Conservation (phyloP, 345 rosid genomes). For the Hibiscus mutabilis region DNA sequence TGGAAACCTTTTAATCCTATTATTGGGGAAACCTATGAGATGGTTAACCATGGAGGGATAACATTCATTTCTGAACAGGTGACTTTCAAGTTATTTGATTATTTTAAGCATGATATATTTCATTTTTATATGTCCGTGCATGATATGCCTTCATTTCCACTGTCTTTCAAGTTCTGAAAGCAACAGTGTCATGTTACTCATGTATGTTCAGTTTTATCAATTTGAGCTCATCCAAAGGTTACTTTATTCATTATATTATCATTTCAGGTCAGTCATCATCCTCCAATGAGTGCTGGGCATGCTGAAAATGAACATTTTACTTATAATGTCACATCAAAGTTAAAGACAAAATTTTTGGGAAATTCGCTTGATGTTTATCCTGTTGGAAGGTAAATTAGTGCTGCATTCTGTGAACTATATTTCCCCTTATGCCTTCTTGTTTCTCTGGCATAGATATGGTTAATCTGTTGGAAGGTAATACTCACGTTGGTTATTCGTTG, state of each 20-base stretch:
- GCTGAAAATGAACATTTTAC: slow-evolving; percentile 87
- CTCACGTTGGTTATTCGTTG: not conserved
- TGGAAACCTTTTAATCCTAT: slow-evolving; percentile 99
- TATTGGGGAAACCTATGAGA: slow-evolving; percentile 92
- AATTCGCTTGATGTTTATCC: slow-evolving; percentile 71
- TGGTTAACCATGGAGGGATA: slow-evolving; percentile 72
- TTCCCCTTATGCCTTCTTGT: not conserved
- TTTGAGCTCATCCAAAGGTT: not conserved
- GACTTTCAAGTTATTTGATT: slow-evolving; percentile 11
- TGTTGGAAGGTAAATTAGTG: slow-evolving; percentile 51
- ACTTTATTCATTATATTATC: not conserved
- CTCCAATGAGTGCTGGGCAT: slow-evolving; percentile 95
- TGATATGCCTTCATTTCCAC: not conserved
- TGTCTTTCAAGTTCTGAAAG: not conserved
- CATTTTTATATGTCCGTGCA: not conserved
- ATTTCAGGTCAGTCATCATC: slow-evolving; percentile 88
- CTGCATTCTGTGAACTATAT: not conserved
- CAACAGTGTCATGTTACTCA: not conserved
- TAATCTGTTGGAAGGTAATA: slow-evolving; percentile 49
- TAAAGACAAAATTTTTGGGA: slow-evolving; percentile 81
- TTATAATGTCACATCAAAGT: slow-evolving; percentile 76
- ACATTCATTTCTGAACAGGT: slow-evolving; percentile 91
- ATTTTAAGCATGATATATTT: not conserved
- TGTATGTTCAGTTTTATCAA: not conserved
- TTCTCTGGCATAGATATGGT: not conserved